A percentile compares a stretch with the other conserved stretches of the same genome.
Evolutionary conservation across 1,284 basidiomycete species (phyloP).

Genomic region (Phellopilus nigrolimitatus): DNA sequence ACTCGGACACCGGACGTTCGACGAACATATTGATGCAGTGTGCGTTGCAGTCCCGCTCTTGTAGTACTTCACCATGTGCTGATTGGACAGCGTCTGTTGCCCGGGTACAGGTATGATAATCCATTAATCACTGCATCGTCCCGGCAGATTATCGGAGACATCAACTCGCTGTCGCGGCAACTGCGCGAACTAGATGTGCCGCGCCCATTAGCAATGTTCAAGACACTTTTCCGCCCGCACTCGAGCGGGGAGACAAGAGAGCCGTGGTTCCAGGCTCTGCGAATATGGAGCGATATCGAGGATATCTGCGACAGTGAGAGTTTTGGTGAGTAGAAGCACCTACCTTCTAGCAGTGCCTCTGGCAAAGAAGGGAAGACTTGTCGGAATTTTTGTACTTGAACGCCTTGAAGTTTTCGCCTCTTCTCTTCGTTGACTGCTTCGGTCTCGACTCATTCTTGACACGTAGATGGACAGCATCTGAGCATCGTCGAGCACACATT

Average conservation of each 20-base stretch:
- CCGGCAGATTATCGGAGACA: constrained; percentile 61
- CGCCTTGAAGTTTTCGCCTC: constrained; percentile 1
- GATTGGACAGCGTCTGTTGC: constrained; percentile 1
- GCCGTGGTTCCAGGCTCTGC: constrained; percentile 52
- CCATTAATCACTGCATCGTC: constrained; percentile 69
- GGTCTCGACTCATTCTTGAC: constrained; percentile 8
- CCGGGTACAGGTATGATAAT: constrained; percentile 59
- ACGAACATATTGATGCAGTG: constrained; percentile 14
- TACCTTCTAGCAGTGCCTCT: not conserved
- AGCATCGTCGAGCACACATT: constrained; percentile 62
- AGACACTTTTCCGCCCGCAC: constrained; percentile 47
- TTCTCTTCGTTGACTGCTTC: constrained; percentile 10
- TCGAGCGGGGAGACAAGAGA: constrained; percentile 31
- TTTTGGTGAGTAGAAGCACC: constrained; percentile 56
- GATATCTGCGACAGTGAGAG: constrained; percentile 71
- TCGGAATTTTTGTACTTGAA: not conserved
- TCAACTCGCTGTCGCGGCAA: constrained; percentile 53
- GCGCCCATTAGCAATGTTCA: constrained; percentile 53
- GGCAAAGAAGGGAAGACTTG: too few relatives aligned
- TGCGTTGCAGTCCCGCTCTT: constrained; percentile 6
- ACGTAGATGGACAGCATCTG: constrained; percentile 61
- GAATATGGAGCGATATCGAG: constrained; percentile 67
- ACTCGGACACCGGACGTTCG: not conserved
- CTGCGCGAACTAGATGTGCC: constrained; percentile 60
- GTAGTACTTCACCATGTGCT: constrained; percentile 8